Evolutionary conservation across 805 yeast species (phyloP).

Genomic region (Pichia nanzhaoensis): DNA sequence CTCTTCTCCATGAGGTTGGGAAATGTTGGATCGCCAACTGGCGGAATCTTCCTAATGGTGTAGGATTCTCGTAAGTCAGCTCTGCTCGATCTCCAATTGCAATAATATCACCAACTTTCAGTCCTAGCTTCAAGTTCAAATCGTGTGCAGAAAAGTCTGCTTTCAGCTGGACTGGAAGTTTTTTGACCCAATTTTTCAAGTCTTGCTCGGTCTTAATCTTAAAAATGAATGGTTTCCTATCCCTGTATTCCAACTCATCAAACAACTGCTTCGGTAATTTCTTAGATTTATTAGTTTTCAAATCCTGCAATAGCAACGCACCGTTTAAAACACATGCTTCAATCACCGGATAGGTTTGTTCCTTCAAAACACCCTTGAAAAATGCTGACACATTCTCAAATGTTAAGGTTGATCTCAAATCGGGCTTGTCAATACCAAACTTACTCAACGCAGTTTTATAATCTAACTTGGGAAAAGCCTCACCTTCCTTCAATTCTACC

Average conservation of each 20-base stretch:
- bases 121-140: slow-evolving; percentile 31
- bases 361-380: slow-evolving; percentile 28
- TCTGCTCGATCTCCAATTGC: slow-evolving; percentile 72
- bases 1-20: slow-evolving; percentile 46
- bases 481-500: slow-evolving; percentile 20
- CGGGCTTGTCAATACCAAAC: slow-evolving; percentile 95
- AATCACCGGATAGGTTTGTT: slow-evolving; percentile 53
- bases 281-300: not conserved
- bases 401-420: slow-evolving; percentile 56
- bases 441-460: slow-evolving; percentile 63
- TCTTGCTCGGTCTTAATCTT: slow-evolving; percentile 41
- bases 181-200: slow-evolving; percentile 37
- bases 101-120: slow-evolving; percentile 64
- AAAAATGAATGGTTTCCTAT: slow-evolving; percentile 52
- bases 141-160: slow-evolving; percentile 4
- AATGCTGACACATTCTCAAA: slow-evolving; percentile 43
- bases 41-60: slow-evolving; percentile 84
- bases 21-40: slow-evolving; percentile 58
- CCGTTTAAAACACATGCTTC: slow-evolving; percentile 64
- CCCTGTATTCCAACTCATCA: slow-evolving; percentile 40
- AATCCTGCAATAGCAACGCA: slow-evolving; percentile 39
- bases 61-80: slow-evolving; percentile 82
- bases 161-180: slow-evolving; percentile 15
- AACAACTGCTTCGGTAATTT: slow-evolving; percentile 21
- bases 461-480: slow-evolving; percentile 40